Percentiles rank a stretch among this genome's conserved stretches.
Evolutionary conservation across 2,329 filamentous ascomycete genomes (phyloP).

Genomic region (Sarocladium oryzae): DNA sequence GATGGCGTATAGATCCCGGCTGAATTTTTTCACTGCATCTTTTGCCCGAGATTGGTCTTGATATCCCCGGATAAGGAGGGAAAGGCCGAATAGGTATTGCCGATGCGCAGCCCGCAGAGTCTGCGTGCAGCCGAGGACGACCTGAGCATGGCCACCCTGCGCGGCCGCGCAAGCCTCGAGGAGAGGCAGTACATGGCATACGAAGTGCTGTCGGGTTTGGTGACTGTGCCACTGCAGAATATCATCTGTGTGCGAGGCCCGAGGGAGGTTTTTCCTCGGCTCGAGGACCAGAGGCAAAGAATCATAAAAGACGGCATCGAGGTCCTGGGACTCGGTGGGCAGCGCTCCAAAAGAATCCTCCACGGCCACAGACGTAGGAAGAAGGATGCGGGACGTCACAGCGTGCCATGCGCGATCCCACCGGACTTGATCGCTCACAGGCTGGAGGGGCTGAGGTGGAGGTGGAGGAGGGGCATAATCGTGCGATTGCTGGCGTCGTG

Average conservation of each 20-base stretch:
- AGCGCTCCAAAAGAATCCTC: slow-evolving; percentile 49
- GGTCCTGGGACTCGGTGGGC: slow-evolving; percentile 34
- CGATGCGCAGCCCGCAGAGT: slow-evolving; percentile 54
- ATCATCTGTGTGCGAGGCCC: slow-evolving; percentile 47
- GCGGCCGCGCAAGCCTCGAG: slow-evolving; percentile 41
- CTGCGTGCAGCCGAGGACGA: slow-evolving; percentile 46
- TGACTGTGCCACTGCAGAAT: slow-evolving; percentile 54
- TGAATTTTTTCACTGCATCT: slow-evolving; percentile 43
- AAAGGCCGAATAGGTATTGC: slow-evolving; percentile 49
- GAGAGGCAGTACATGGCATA: slow-evolving; percentile 51
- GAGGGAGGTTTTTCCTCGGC: slow-evolving; percentile 38
- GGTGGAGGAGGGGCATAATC: slow-evolving; percentile 14
- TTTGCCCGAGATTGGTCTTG: slow-evolving; percentile 29
- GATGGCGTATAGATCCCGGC: slow-evolving; percentile 56
- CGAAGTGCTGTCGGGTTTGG: slow-evolving; percentile 55
- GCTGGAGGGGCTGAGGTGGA: slow-evolving; percentile 6
- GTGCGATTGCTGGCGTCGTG: slow-evolving; percentile 6
- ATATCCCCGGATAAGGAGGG: slow-evolving; percentile 43
- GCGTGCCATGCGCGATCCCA: slow-evolving; percentile 58
- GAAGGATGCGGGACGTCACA: slow-evolving; percentile 50
- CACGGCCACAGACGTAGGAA: slow-evolving; percentile 48
- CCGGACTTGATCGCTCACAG: slow-evolving; percentile 42
- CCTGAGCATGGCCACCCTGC: slow-evolving; percentile 35
- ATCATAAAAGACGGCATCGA: slow-evolving; percentile 40
- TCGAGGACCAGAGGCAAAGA: slow-evolving; percentile 49